Evolutionary conservation across 73 alveolate genomes (phyloP).

Genomic region (Paramecium sonneborni): DNA sequence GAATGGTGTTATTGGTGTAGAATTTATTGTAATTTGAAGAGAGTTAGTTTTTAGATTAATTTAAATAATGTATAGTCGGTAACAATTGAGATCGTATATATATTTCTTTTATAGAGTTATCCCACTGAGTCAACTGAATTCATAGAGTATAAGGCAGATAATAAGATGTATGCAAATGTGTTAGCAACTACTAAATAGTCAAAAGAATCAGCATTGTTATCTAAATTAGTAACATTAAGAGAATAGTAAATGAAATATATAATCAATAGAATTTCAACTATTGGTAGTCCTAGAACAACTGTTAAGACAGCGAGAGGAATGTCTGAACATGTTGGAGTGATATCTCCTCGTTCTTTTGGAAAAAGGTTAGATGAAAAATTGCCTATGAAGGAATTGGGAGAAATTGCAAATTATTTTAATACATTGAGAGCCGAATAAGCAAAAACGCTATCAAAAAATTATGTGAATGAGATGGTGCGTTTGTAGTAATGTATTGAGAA

Average conservation of each 20-base stretch:
- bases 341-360: constrained; percentile 5
- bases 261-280: neutral
- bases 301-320: neutral
- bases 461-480: constrained; percentile 36
- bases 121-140: neutral
- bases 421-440: neutral
- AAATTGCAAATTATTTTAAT: neutral
- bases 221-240: neutral
- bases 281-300: neutral
- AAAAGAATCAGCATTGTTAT: neutral
- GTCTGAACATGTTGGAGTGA: neutral
- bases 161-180: neutral
- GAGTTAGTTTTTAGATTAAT: neutral
- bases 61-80: neutral
- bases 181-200: neutral
- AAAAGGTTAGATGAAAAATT: neutral
- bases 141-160: neutral
- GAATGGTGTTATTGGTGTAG: neutral
- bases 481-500: neutral
- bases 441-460: neutral
- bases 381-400: neutral
- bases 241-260: neutral
- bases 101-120: neutral
- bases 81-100: neutral
- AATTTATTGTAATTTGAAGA: neutral